A percentile compares a stretch with the other conserved stretches of the same genome.
phyloP scores from a whole-genome alignment of 1,139 yeast species.

The Groenewaldozyma auringiensis region DNA sequence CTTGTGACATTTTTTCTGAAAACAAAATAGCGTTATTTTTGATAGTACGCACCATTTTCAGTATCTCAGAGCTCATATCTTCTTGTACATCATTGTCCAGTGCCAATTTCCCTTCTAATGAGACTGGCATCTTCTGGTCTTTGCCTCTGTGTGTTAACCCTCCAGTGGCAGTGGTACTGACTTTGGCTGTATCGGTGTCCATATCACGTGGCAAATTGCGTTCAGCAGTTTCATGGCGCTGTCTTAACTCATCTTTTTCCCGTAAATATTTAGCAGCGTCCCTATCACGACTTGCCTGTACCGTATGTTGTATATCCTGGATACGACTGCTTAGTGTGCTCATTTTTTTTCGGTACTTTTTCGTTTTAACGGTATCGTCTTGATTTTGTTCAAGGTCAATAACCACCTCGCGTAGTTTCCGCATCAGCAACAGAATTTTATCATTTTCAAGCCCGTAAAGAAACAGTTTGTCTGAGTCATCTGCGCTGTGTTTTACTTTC shows the following conservation, averaged over 20 bases:
- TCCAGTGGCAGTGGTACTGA: neutral
- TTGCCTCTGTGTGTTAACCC: neutral
- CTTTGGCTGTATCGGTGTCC: neutral
- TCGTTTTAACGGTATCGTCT: neutral
- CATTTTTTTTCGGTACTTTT: conserved; percentile 1
- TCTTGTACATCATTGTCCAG: conserved; percentile 35
- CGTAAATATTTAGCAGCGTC: neutral
- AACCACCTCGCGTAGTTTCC: neutral
- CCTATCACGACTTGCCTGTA: neutral
- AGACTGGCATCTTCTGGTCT: conserved; percentile 5
- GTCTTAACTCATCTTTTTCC: neutral
- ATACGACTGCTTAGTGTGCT: neutral
- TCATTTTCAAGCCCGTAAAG: neutral
- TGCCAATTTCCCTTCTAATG: conserved; percentile 23
- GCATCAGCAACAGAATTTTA: neutral
- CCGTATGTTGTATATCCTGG: neutral
- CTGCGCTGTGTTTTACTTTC: neutral
- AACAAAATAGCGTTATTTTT: conserved; percentile 42
- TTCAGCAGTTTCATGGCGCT: neutral
- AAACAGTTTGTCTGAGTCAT: neutral
- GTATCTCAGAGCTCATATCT: conserved; percentile 39
- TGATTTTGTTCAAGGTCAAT: conserved; percentile 1
- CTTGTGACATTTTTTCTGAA: conserved; percentile 31
- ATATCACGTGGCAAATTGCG: neutral
- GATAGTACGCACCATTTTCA: conserved; percentile 43